These are phyloP conservation scores for Dactylis glomerata DNA, from an alignment of 176 grass and related monocot genomes.

Conservation along the genomic window DNA sequence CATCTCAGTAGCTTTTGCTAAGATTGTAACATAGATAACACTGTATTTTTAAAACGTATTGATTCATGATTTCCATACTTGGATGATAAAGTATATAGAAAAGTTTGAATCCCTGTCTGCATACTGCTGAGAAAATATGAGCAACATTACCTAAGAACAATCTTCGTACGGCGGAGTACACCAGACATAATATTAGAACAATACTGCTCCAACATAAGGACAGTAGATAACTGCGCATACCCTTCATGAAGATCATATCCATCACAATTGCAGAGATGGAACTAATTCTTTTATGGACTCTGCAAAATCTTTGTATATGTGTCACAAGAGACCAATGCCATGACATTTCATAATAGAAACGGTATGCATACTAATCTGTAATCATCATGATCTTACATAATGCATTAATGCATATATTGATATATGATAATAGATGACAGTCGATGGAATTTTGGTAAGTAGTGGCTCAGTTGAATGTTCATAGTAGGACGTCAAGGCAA, in stretches of 20 bases:
- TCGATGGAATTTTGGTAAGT: not conserved
- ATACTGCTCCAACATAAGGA: not conserved
- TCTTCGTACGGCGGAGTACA: not conserved
- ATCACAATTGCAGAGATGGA: too few species aligned
- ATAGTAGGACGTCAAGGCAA: too few species aligned
- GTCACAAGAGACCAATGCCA: not conserved
- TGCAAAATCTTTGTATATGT: not conserved
- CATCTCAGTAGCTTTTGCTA: not conserved
- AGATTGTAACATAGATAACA: not conserved
- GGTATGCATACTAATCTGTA: not conserved
- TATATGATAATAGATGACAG: not conserved
- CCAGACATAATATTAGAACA: not conserved
- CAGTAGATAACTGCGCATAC: too few species aligned
- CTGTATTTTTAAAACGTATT: not conserved
- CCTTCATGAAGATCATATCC: too few species aligned
- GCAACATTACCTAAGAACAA: not conserved
- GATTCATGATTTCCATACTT: not conserved
- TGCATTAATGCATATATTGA: not conserved
- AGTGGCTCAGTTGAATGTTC: too few species aligned
- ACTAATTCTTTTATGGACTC: not conserved
- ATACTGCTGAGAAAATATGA: not conserved
- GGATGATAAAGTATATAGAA: not conserved
- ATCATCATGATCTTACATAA: not conserved
- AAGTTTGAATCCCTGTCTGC: not conserved
- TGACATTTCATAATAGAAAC: not conserved